Evolutionary conservation across 2,329 filamentous ascomycete genomes (phyloP).

Genomic region (Ceratocystis colombiana): DNA sequence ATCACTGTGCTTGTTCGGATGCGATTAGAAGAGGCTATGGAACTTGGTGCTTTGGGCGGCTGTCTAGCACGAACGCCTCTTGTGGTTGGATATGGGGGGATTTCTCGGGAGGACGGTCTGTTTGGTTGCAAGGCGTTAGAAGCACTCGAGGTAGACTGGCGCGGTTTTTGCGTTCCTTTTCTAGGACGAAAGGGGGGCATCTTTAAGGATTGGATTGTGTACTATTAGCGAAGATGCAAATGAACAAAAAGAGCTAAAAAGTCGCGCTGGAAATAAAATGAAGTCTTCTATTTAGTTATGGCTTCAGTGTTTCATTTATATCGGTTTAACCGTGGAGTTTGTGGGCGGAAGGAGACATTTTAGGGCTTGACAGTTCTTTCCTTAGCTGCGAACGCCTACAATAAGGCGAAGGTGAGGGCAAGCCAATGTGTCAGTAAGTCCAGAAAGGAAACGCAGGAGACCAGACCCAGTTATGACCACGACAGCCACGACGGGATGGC

Average conservation of each 20-base stretch:
- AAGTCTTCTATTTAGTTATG: background rate
- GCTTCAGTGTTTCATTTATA: background rate
- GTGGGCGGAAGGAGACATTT: conserved; percentile 7
- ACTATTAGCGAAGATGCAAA: background rate
- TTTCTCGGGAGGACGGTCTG: background rate
- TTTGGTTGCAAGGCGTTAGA: background rate
- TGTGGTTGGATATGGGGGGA: background rate
- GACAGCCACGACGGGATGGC: background rate
- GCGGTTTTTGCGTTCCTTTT: background rate
- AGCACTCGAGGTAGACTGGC: background rate
- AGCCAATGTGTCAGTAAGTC: background rate
- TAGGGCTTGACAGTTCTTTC: conserved; percentile 4
- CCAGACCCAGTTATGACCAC: background rate
- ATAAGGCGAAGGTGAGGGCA: background rate
- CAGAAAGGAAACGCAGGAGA: background rate
- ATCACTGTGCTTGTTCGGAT: conserved; percentile 2
- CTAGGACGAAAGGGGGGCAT: background rate
- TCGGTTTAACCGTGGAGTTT: background rate
- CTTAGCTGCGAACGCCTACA: background rate
- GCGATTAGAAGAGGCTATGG: background rate
- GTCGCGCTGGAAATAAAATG: background rate
- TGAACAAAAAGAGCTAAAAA: no score
- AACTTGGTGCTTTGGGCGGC: background rate
- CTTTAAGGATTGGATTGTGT: background rate
- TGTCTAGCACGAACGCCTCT: background rate